phyloP scores from a whole-genome alignment of 31 red algal genomes.

The Porphyra umbilicalis region DNA sequence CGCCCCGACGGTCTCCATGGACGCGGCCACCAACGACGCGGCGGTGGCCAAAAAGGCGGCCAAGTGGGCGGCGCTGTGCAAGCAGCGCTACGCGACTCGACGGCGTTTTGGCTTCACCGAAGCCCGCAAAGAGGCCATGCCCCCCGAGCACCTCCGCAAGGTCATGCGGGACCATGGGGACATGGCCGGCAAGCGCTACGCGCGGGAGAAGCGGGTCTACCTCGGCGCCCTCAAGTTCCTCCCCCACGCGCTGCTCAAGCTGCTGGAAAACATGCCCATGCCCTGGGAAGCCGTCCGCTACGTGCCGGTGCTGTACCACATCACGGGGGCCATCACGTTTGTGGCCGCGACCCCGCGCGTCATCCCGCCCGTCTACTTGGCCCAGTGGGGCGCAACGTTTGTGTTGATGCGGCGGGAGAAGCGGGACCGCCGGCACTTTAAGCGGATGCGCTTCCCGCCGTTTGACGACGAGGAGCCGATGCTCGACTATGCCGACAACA shows the following conservation, averaged over 20 bases:
- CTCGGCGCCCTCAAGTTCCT: conserved; percentile 92
- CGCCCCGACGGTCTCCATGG: not conserved
- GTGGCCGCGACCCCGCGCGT: conserved; percentile 80
- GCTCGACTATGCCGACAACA: conserved; percentile 86
- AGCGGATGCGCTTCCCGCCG: conserved; percentile 83
- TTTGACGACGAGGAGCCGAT: conserved; percentile 98
- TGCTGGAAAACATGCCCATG: conserved; percentile 96
- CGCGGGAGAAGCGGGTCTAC: conserved; percentile 85
- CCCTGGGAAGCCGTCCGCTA: conserved; percentile 87
- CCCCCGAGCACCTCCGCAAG: conserved; percentile 90
- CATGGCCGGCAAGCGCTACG: conserved; percentile 78
- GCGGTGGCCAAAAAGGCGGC: conserved; percentile 4
- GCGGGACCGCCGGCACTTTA: conserved; percentile 80
- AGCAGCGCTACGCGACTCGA: conserved; percentile 10
- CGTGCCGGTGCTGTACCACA: conserved; percentile 83
- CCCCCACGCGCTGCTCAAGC: conserved; percentile 92
- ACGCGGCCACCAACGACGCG: not conserved
- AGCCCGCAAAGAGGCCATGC: conserved; percentile 69
- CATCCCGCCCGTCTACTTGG: conserved; percentile 73
- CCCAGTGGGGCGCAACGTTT: conserved; percentile 94
- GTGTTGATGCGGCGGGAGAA: conserved; percentile 88
- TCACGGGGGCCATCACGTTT: conserved; percentile 94
- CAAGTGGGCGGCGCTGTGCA: conserved; percentile 21
- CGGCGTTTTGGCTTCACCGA: conserved; percentile 14
- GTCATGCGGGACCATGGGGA: conserved; percentile 93